A percentile compares a stretch with the other conserved stretches of the same genome.
Conservation (phyloP, 2,329 filamentous ascomycete species). For the Emmonsia crescens region DNA sequence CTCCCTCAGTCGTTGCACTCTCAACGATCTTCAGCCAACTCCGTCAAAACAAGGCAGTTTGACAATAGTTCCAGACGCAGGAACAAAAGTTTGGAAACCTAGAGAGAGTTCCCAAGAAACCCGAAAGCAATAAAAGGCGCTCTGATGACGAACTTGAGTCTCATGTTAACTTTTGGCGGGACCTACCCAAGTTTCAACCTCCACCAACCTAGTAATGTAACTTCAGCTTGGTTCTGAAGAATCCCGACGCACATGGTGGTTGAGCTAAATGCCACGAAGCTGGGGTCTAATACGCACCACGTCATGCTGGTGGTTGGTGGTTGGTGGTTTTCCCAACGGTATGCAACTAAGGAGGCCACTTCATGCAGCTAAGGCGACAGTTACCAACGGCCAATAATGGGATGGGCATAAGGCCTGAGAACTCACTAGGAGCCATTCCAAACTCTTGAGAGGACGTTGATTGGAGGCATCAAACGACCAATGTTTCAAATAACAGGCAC, state of each 20-base stretch:
- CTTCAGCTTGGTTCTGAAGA: background rate
- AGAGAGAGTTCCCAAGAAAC: background rate
- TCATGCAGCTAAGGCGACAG: background rate
- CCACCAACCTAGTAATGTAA: background rate
- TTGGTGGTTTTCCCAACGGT: background rate
- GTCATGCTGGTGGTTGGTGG: background rate
- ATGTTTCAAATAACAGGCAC: too few relatives aligned
- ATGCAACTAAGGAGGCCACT: background rate
- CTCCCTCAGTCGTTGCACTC: too few relatives aligned
- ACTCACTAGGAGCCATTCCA: background rate
- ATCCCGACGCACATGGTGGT: background rate
- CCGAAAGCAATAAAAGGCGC: background rate
- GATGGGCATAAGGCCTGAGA: background rate
- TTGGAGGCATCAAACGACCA: background rate
- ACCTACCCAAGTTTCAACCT: too few relatives aligned
- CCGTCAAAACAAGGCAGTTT: background rate
- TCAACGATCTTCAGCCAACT: background rate
- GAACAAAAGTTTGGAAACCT: background rate
- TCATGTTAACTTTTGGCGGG: background rate
- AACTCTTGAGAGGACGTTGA: background rate
- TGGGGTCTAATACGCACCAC: background rate
- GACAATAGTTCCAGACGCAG: background rate
- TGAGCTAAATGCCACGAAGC: background rate
- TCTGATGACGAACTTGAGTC: background rate
- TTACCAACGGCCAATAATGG: background rate